Percentiles rank a stretch among this genome's conserved stretches.
Evolutionary conservation across 192 early-diverging fungal species (phyloP).

Genomic region (Backusella psychrophila): DNA sequence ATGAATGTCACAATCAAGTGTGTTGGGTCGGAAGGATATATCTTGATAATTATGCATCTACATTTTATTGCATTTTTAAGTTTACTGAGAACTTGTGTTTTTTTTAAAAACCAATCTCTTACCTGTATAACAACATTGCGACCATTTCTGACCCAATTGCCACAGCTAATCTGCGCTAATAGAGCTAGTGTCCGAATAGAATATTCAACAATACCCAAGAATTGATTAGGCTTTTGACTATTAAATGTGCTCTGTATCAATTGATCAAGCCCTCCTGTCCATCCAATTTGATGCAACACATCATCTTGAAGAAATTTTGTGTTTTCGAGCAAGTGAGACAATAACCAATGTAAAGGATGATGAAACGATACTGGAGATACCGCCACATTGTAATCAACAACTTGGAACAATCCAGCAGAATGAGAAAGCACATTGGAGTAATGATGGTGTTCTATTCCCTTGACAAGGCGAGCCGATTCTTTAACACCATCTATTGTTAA

Average conservation of each 20-base stretch:
- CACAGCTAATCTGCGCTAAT: slow-evolving; percentile 86
- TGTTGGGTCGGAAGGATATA: slow-evolving; percentile 80
- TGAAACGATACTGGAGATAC: slow-evolving; percentile 77
- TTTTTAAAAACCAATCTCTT: neutral
- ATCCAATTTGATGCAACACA: slow-evolving; percentile 53
- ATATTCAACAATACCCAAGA: slow-evolving; percentile 77
- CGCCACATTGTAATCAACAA: slow-evolving; percentile 60
- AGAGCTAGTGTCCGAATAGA: slow-evolving; percentile 81
- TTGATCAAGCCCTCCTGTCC: slow-evolving; percentile 48
- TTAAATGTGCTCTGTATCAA: slow-evolving; percentile 58
- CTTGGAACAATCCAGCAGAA: slow-evolving; percentile 36
- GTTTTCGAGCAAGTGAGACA: slow-evolving; percentile 75
- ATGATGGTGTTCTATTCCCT: slow-evolving; percentile 16
- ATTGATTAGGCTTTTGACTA: slow-evolving; percentile 26
- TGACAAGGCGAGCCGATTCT: neutral
- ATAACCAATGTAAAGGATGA: slow-evolving; percentile 90
- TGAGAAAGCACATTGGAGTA: slow-evolving; percentile 41
- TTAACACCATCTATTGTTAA: neutral
- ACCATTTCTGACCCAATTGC: slow-evolving; percentile 96
- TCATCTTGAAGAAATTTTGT: slow-evolving; percentile 58
- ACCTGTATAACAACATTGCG: slow-evolving; percentile 66
- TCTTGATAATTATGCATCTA: slow-evolving; percentile 80
- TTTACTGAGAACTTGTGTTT: neutral
- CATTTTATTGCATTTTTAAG: neutral
- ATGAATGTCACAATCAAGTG: slow-evolving; percentile 90